Evolutionary conservation across 441 rosid species (phyloP), one percentile per base, ranked within the genome.

Genomic region (Jatropha multifida): DNA sequence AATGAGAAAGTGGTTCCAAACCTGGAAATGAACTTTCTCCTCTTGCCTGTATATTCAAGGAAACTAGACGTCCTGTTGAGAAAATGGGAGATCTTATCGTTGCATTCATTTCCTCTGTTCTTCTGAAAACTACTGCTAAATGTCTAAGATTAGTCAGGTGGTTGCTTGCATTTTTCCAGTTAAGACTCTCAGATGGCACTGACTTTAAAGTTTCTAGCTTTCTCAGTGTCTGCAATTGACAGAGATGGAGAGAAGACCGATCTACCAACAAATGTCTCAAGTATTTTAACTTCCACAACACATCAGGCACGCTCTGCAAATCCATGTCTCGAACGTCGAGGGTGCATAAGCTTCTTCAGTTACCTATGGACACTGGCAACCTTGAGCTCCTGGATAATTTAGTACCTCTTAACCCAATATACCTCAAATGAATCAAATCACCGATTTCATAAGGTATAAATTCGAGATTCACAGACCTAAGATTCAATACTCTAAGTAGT

Each of bases 371-470:
- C 0, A 18, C 2, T 37, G 61, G 69, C 15, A 61, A 55, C 15
- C 9, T 3, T 37, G 27, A 1, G 14, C 54, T 49, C 4, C 13
- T 51, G 5, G 1, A 11, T 4, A 1, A 6, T 44, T 42, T 4
- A 2, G 12, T 15, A 4, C 5, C 11, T 54, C 41, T 69, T 26
- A 41, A 52, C 12, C 61, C 37, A 38, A 76, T 27, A 58, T 38
- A 61, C 7, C 74, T 69, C 60, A 76, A 38, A n/a, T 76, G 74
- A 60, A 76, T 69, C 40, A 60, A 27, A 37, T 51, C 61, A 12
- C 73, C 73, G 59, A 75, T 44, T 67, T 44, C 55, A 44, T 7
- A 3, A 38, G 72, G 72, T 23, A 74, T 0, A 41, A 40, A 12
- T 18, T 17, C 65, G 44, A 74, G 1, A 14, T 66, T 49, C 38